Percentiles rank a stretch among this genome's conserved stretches.
phyloP scores from a whole-genome alignment of 2,329 filamentous ascomycete species.

The Aureobasidium sp. region DNA sequence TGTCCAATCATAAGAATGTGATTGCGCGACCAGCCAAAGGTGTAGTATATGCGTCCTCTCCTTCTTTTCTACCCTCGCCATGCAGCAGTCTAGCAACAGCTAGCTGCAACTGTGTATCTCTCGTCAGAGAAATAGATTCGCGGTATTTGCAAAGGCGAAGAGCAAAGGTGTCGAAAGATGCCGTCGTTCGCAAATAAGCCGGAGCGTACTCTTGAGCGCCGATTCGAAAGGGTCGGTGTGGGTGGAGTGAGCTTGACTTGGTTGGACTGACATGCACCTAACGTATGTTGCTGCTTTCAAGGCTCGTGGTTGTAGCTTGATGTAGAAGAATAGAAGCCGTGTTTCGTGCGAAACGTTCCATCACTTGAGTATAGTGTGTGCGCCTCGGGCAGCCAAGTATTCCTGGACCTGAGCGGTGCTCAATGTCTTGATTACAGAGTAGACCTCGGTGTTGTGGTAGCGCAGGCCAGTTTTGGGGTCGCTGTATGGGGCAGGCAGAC shows the following conservation, averaged over 20 bases:
- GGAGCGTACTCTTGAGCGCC: conserved; percentile 86
- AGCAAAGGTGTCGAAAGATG: conserved; percentile 32
- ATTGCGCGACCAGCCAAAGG: background rate
- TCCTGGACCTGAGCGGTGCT: conserved; percentile 77
- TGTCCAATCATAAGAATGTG: background rate
- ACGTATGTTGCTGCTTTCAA: background rate
- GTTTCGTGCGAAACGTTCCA: background rate
- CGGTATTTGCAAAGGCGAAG: conserved; percentile 53
- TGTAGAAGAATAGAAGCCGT: background rate
- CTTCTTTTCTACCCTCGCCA: background rate
- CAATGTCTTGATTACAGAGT: conserved; percentile 69
- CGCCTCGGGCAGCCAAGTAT: conserved; percentile 81
- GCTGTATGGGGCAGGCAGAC: conserved; percentile 79
- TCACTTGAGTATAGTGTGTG: conserved; percentile 89
- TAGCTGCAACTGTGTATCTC: conserved; percentile 23
- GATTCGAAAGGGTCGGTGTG: conserved; percentile 68
- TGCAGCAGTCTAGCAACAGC: conserved; percentile 13
- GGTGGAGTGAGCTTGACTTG: conserved; percentile 96
- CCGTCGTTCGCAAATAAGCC: conserved; percentile 93
- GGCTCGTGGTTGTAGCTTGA: background rate
- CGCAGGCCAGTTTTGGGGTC: conserved; percentile 91
- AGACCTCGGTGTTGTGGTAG: conserved; percentile 91
- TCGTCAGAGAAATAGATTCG: conserved; percentile 14
- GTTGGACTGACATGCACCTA: conserved; percentile 61
- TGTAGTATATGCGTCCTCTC: background rate